phyloP scores from a whole-genome alignment of 2,329 filamentous ascomycete genomes.

The Drechmeria coniospora region DNA sequence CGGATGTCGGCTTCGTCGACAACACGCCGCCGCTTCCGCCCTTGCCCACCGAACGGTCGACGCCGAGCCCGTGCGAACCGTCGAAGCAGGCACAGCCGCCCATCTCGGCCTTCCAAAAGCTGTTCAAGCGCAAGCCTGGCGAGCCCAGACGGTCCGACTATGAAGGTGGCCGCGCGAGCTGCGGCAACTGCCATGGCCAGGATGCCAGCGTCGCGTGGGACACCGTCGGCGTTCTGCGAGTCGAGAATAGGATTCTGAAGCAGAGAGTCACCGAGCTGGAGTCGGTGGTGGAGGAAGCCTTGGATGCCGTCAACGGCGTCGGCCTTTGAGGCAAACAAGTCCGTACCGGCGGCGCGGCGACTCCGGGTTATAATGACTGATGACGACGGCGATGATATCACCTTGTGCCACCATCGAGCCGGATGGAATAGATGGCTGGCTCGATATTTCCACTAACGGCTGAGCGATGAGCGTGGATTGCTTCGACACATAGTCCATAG shows the following conservation, averaged over 20 bases:
- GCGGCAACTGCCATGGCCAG: slow-evolving; percentile 42
- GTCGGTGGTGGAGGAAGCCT: slow-evolving; percentile 41
- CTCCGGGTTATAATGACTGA: too few species aligned
- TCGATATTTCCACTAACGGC: too few species aligned
- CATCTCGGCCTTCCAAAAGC: slow-evolving; percentile 24
- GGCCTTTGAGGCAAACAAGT: too few species aligned
- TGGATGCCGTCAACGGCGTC: slow-evolving; percentile 44
- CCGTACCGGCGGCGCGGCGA: too few species aligned
- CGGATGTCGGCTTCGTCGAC: slow-evolving; percentile 13
- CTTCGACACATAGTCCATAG: too few species aligned
- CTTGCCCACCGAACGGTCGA: slow-evolving; percentile 9
- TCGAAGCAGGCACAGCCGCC: slow-evolving; percentile 21
- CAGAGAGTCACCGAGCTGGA: slow-evolving; percentile 42
- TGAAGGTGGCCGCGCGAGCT: slow-evolving; percentile 17
- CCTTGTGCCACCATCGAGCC: too few species aligned
- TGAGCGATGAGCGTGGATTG: too few species aligned
- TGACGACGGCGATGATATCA: too few species aligned
- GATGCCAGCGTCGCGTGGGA: slow-evolving; percentile 48
- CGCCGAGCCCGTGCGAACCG: slow-evolving; percentile 10
- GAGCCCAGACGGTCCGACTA: slow-evolving; percentile 20
- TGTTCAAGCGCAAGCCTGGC: slow-evolving; percentile 27
- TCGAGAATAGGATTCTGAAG: slow-evolving; percentile 49
- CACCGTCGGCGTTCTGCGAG: slow-evolving; percentile 43
- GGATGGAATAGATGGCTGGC: too few species aligned
- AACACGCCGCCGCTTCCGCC: slow-evolving; percentile 4